These are phyloP conservation scores for Alnus glutinosa DNA, from an alignment of 306 rosid genomes.

Conservation along the genomic window DNA sequence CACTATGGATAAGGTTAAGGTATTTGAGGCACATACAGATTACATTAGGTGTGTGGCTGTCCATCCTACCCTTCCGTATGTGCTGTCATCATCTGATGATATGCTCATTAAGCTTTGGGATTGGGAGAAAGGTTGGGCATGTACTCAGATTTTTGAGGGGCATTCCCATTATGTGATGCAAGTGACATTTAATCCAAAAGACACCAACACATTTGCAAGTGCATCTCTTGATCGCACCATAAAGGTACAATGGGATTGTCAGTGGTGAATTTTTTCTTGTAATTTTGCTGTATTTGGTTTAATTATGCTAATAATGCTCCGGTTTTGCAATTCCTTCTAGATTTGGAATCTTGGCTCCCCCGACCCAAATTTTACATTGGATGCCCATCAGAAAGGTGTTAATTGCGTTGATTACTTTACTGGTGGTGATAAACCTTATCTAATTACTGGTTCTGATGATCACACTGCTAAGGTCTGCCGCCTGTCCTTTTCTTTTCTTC, in stretches of 20 bases:
- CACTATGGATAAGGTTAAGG: constrained; percentile 97
- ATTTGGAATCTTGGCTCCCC: constrained; percentile 99
- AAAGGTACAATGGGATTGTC: constrained; percentile 59
- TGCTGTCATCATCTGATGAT: constrained; percentile 97
- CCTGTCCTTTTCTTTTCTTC: constrained; percentile 13
- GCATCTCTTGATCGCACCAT: constrained; percentile 99
- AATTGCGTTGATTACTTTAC: constrained; percentile 99
- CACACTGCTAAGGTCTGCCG: constrained; percentile 93
- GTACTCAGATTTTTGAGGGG: constrained; percentile 99
- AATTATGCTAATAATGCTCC: constrained; percentile 24
- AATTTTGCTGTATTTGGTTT: constrained; percentile 18
- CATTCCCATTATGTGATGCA: constrained; percentile 99
- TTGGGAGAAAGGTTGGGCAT: constrained; percentile 99
- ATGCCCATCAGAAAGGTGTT: constrained; percentile 98
- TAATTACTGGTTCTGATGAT: constrained; percentile 97
- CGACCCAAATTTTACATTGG: constrained; percentile 97
- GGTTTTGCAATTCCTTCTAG: constrained; percentile 44
- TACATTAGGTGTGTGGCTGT: constrained; percentile 99
- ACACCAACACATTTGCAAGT: constrained; percentile 98
- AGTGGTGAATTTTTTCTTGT: constrained; percentile 10
- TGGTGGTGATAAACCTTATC: constrained; percentile 97
- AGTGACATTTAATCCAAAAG: constrained; percentile 98
- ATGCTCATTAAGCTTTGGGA: constrained; percentile 99
- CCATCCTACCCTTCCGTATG: constrained; percentile 96
- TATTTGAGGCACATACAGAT: constrained; percentile 97